phyloP scores from a whole-genome alignment of 202 grass and related monocot species.

The Eragrostis tef region DNA sequence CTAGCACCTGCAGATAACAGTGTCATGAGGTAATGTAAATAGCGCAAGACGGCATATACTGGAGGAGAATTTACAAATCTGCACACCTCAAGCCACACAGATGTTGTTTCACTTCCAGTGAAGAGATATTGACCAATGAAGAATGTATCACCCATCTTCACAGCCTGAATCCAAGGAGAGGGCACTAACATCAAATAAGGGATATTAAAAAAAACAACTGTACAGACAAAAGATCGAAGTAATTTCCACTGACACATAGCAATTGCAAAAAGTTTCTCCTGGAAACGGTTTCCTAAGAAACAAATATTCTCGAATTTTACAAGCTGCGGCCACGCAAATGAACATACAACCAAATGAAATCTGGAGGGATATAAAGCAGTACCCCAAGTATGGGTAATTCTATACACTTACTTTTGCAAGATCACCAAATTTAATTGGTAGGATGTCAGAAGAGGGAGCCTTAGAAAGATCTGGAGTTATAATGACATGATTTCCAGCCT shows the following conservation, averaged over 20 bases:
- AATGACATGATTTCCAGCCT: slow-evolving; percentile 71
- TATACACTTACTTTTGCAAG: slow-evolving; percentile 79
- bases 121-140: slow-evolving; percentile 99
- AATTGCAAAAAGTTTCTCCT: too few species aligned
- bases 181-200: slow-evolving; percentile 7
- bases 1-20: slow-evolving; percentile 61
- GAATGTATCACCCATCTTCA: slow-evolving; percentile 94
- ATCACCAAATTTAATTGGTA: slow-evolving; percentile 80
- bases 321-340: neutral
- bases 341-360: slow-evolving; percentile 10
- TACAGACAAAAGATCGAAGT: neutral
- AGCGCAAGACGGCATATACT: neutral
- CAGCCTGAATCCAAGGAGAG: slow-evolving; percentile 60
- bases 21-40: slow-evolving; percentile 21
- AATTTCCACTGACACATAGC: neutral
- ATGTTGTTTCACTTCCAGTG: slow-evolving; percentile 96
- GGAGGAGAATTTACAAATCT: slow-evolving; percentile 8
- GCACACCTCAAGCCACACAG: slow-evolving; percentile 90
- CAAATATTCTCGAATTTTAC: slow-evolving; percentile 22
- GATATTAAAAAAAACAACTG: slow-evolving; percentile 2
- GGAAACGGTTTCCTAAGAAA: neutral
- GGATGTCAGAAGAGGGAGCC: slow-evolving; percentile 64
- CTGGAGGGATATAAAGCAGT: neutral
- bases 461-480: slow-evolving; percentile 82
- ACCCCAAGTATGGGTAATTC: neutral